Base-by-base conservation (phyloP, 2,329 filamentous ascomycete genomes). In the Ophiostoma piceae region DNA sequence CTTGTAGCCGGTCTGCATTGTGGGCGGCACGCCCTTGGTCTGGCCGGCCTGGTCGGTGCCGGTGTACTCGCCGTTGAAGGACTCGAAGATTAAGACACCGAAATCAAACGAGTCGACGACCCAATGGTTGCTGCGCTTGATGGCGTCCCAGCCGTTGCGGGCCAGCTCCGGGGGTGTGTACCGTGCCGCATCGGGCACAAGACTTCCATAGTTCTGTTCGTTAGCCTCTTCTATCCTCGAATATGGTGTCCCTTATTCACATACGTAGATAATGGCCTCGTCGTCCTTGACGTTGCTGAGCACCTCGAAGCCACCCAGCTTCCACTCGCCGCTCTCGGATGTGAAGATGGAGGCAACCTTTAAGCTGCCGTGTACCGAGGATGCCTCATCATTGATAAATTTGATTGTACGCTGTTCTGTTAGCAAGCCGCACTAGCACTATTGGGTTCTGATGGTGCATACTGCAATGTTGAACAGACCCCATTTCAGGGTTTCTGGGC, bases 251-350 rank as follows among this genome's bases (percentile, higher is more conserved):
- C 14, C 16, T 22, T 3, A 43, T 12, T 26, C 29, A 67, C 78
- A 22, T 74, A 92, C 90, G 77, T 96, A 97, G 76, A 99, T 94
- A 66, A 96, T 84, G 11, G 94, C 92, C 75, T 98, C 92, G 72
- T 98, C 94, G 70, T 98, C 95, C 76, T 97, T 98, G 81, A 98
- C 89, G 51, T 91, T 97, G 80, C 94, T 98, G 71, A 98, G 79
- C 5, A 97, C 86, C 74, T 99, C 95, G 74, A 99, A 96, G 0
- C 95, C 95, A 26, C 91, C 94, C 1, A 99, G 82, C 77, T 96
- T 98, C 95, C 95, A 99, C 80, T 99, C 95, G 71, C 95, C 95
- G 76, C 95, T 97, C 77, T 98, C 94, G 72, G 92, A 93, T 3
- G 92, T 95, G 79, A 94, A 99, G 73, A 99, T 85, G 0, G 94